Percentiles rank a stretch among this genome's conserved stretches.
These are phyloP conservation scores for Aquilaria yunnanensis DNA, from an alignment of 345 rosid genomes.

Conservation along the genomic window DNA sequence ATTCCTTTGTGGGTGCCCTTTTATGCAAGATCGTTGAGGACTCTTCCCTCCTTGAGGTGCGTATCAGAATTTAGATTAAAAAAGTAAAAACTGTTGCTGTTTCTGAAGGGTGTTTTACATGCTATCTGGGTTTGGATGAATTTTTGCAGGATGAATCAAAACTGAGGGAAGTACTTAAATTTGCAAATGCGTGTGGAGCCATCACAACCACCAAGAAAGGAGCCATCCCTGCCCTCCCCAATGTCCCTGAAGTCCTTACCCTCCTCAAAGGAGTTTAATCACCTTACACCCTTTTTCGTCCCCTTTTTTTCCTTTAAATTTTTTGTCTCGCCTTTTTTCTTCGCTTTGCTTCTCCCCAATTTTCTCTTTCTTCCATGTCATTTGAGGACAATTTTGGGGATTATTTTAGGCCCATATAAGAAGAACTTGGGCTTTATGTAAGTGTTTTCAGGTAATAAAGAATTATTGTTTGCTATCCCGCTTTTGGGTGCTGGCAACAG, in stretches of 20 bases:
- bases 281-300: background rate
- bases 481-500: too few species aligned
- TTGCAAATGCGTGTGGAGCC: conserved; percentile 94
- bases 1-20: conserved; percentile 85
- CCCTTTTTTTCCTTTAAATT: background rate
- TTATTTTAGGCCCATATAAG: background rate
- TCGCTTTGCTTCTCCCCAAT: background rate
- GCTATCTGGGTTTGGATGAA: background rate
- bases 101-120: background rate
- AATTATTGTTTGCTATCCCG: too few species aligned
- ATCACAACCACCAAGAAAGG: conserved; percentile 97
- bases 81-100: too few species aligned
- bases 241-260: conserved; percentile 44
- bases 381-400: background rate
- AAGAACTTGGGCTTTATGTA: too few species aligned
- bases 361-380: background rate
- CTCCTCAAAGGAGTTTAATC: conserved; percentile 26
- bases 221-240: conserved; percentile 94
- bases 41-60: conserved; percentile 62
- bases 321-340: background rate
- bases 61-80: background rate
- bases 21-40: conserved; percentile 77
- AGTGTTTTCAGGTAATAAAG: too few species aligned
- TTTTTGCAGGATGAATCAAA: conserved; percentile 58
- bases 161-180: conserved; percentile 65